Evolutionary conservation across 805 yeast species (phyloP), one percentile per base, ranked within the genome.

Genomic region (Saccharomycopsis sp.): DNA sequence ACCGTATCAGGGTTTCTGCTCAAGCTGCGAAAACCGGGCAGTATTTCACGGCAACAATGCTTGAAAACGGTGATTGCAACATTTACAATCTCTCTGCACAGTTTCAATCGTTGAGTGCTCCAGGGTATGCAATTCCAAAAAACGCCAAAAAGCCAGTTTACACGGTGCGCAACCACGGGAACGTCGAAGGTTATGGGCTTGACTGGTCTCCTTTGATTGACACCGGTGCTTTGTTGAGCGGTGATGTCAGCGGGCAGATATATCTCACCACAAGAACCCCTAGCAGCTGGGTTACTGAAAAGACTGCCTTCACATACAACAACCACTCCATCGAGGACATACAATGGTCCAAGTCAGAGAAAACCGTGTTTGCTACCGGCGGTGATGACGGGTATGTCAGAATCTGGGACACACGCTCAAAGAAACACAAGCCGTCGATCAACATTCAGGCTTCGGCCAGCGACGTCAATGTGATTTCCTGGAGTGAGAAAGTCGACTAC

Each of bases 401-500:
- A 52, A 83, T 92, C 53, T 92, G 98, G 98, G 98, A 92, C 61
- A 86, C 95, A 2, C 75, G 98, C 61, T 82, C 94, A 39, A 84
- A 85, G 64, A 80, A 84, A 56, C 95, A 86, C 59, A 78, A 76
- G 65, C 95, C 96, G 1, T 95, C 96, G 2, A 65, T 92, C 45
- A 79, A 86, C 30, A 86, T 86, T 27, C 67, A 62, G 42, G 97
- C 95, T 0, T 77, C 95, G 10, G 62, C 67, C 17, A 68, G 84
- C 1, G 98, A 92, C 60, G 84, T 92, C 49, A 92, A 92, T 55
- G 98, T 92, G 41, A 81, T 92, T 58, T 84, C 95, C 39, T 92
- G 98, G 98, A 84, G 89, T 63, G 74, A 73, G 48, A 82, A 83
- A 57, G 80, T 88, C 50, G 80, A 80, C 54, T 87, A 89, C 56